Base-by-base conservation (phyloP, 176 grass and related monocot genomes). In the Carex cristatella region DNA sequence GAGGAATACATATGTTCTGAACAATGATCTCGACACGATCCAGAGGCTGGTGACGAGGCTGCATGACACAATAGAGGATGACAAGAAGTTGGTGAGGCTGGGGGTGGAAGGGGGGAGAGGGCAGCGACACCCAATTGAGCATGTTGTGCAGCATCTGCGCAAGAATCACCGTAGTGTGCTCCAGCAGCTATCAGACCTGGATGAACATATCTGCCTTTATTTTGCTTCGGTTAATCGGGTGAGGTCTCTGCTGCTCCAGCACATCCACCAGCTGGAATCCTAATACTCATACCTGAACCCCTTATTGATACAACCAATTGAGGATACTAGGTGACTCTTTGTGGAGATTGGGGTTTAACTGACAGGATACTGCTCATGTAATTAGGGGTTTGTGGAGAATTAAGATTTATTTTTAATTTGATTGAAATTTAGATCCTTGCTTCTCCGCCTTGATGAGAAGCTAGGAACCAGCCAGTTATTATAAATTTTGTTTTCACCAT, bases 171-270 rank as follows among this genome's bases (percentile, higher is more conserved):
- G 85, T n/a, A 91, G 93, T 58, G 66, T 99, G 56, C 86, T 88
- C 32, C 83, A 86, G 48, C 96, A 99, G 90, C 93, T 99, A 18
- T 68, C 78, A 0, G 93, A 88, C 49, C 93, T 99, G 46, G 90
- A 95, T 58, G 91, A 99, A 73, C 96, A 99, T 79, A 91, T 99
- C 81, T 95, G 93, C 82, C 90, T 94, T 65, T 99, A 92, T 87
- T 94, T 99, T 31, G 77, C 88, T 46, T 85, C 88, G 7, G 87
- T 95, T 61, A 99, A 99, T 86, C 91, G 87, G 74, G 93, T 91
- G 1, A 89, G 93, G 82, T 87, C 89, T 83, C 88, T 99, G 55
- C 93, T 99, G 64, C 59, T 94, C 8, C 57, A 82, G 44, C 91
- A 99, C 76, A 85, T 99, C 79, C 81, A 85, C 55, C 63, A 73